These are phyloP conservation scores for Salix exigua DNA, from an alignment of 345 rosid species.

Conservation along the genomic window DNA sequence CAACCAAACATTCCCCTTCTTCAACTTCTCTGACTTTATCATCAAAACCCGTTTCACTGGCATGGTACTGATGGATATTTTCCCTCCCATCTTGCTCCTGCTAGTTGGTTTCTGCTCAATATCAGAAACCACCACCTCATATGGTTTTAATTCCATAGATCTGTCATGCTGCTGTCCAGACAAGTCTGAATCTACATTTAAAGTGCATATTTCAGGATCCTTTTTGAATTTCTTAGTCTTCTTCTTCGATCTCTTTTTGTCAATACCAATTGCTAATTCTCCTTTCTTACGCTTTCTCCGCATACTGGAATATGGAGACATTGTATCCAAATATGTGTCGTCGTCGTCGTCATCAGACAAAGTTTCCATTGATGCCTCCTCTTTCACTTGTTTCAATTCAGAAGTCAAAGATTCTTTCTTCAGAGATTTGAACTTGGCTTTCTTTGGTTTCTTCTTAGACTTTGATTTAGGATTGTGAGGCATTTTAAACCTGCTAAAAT, in stretches of 20 bases:
- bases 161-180: constrained; percentile 45
- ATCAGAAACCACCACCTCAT: constrained; percentile 41
- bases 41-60: constrained; percentile 73
- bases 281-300: constrained; percentile 67
- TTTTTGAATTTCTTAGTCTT: constrained; percentile 72
- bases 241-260: constrained; percentile 58
- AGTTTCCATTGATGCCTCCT: constrained; percentile 42
- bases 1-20: constrained; percentile 87
- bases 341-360: constrained; percentile 50
- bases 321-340: constrained; percentile 40
- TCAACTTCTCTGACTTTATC: constrained; percentile 88
- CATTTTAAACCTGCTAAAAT: constrained; percentile 52
- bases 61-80: constrained; percentile 69
- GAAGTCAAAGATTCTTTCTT: constrained; percentile 79
- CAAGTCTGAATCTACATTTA: constrained; percentile 39
- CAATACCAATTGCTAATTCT: constrained; percentile 37
- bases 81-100: constrained; percentile 77
- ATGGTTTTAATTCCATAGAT: constrained; percentile 35
- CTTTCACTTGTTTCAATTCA: constrained; percentile 53
- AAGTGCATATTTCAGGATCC: constrained; percentile 31
- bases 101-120: constrained; percentile 55
- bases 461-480: constrained; percentile 51
- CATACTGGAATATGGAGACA: constrained; percentile 40
- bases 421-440: constrained; percentile 86
- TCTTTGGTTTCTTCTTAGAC: constrained; percentile 86